Evolutionary conservation across 139 green algal genomes (phyloP), one percentile per base, ranked within the genome.

Genomic region (Spirogloea muscicola): DNA sequence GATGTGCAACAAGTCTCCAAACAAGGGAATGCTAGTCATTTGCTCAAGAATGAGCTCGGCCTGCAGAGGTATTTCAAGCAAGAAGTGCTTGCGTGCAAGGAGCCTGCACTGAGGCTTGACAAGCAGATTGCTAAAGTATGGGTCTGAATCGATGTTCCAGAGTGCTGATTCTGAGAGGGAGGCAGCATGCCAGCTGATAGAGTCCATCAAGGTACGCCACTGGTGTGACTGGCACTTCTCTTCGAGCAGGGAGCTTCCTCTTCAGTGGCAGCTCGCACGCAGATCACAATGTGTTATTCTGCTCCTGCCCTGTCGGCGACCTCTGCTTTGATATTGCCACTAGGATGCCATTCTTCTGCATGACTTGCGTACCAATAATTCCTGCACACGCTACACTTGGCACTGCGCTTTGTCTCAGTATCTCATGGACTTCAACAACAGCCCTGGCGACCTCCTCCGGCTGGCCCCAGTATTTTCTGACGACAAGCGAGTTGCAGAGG

Each of bases 91-190:
- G 34, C 34, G 1, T 49, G 59, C 31, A n/a, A n/a, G n/a, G 59
- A 29, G 57, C 31, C 33, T 44, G 57, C 16, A 16, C 43, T 10
- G 10, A 10, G 13, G 43, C 10, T 16, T 51, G 13, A 51, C 16
- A 10, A 51, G 10, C 13, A 51, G 43, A 51, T 51, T 10, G 10
- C 13, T 51, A 25, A 25, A 27, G 57, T 64, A 34, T 44, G 57
- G 40, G 57, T 64, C 33, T 64, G 57, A 21, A 39, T 49, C 38
- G 48, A 16, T 64, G 57, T 73, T 55, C 42, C 68, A 77, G 68
- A 77, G 68, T 76, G 70, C 70, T 9, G 70, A 79, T 76, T 58
- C 70, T 31, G 59, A 79, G 62, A 25, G 60, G 25, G 70, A 79
- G 37, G 40, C 61, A 29, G 70, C 70, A 5, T 38, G 10, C 21